Evolutionary conservation across 1,284 basidiomycete genomes (phyloP), one percentile per base, ranked within the genome.

Genomic region (Sporisorium iseilematis-ciliati): DNA sequence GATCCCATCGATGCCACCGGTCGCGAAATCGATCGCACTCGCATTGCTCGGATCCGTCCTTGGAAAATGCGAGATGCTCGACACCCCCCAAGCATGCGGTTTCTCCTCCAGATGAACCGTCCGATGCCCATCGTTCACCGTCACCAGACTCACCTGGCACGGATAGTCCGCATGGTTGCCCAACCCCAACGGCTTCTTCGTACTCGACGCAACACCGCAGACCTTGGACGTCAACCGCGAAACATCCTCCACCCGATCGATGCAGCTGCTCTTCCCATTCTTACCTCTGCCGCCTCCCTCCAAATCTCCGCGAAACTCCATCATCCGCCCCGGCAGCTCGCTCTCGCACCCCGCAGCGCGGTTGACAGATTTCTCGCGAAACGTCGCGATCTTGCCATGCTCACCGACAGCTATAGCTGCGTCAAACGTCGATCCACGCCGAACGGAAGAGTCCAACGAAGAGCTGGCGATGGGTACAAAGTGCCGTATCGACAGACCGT

Each of bases 1-100:
- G 0, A 65, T 57, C 6, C 74, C 74, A 20, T 76, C 74, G 18
- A 66, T 58, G 2, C 74, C 74, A 16, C 74, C 74, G 7, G 74
- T 76, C 1, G 74, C 68, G 55, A 76, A 76, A 46, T 76, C 65
- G 46, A 72, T 50, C 29, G 69, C 65, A 2, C 50, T 35, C 2
- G 73, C 43, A 16, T 69, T 50, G 4, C 54, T 38, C 12, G 62
- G 62, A 29, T 70, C 53, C 11, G 73, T 75, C 8, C 57, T 56
- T 14, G 68, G 64, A 29, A 75, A 75, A 25, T 57, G 63, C 33
- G 67, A 67, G 42, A 75, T 71, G 48, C 63, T 63, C 0, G 54
- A 38, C 0, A 58, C 67, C 1, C 73, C 73, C 21, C 59, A 61
- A 2, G 31, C 48, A 18, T 75, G 73, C 25, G 73, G 73, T 6